phyloP scores from a whole-genome alignment of 257 asterid genomes.

The Nicotiana attenuata region DNA sequence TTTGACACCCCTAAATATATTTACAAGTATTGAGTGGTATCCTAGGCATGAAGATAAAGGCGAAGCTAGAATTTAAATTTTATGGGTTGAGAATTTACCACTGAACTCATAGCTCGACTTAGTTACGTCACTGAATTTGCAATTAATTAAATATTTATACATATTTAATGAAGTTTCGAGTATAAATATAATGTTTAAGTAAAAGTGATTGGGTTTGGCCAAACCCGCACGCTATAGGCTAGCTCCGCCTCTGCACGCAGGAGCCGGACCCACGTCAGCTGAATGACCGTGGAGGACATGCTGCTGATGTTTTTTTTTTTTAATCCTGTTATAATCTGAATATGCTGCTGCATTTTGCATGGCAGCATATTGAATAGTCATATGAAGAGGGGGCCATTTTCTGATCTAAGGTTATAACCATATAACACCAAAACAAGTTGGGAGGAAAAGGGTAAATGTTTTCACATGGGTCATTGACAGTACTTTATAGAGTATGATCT shows the following conservation, averaged over 20 bases:
- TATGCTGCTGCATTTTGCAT: constrained; percentile 1
- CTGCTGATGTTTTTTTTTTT: background rate
- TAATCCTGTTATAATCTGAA: background rate
- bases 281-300: constrained; percentile 1
- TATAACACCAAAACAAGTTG: background rate
- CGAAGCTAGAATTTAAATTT: too few species aligned
- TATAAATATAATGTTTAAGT: too few species aligned
- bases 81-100: fast-evolving
- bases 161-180: too few species aligned
- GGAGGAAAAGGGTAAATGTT: background rate
- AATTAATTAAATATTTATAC: too few species aligned
- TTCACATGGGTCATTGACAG: constrained; percentile 12
- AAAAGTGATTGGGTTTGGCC: too few species aligned
- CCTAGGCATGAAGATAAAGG: too few species aligned
- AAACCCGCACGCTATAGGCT: too few species aligned
- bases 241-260: background rate
- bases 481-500: background rate
- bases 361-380: constrained; percentile 1
- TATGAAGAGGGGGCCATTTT: constrained; percentile 10
- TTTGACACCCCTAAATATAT: too few species aligned
- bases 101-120: too few species aligned
- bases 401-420: background rate
- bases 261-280: background rate
- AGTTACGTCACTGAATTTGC: too few species aligned
- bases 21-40: too few species aligned